These are phyloP conservation scores for Macroventuria anomochaeta DNA, from an alignment of 2,329 filamentous ascomycete species.

Conservation along the genomic window DNA sequence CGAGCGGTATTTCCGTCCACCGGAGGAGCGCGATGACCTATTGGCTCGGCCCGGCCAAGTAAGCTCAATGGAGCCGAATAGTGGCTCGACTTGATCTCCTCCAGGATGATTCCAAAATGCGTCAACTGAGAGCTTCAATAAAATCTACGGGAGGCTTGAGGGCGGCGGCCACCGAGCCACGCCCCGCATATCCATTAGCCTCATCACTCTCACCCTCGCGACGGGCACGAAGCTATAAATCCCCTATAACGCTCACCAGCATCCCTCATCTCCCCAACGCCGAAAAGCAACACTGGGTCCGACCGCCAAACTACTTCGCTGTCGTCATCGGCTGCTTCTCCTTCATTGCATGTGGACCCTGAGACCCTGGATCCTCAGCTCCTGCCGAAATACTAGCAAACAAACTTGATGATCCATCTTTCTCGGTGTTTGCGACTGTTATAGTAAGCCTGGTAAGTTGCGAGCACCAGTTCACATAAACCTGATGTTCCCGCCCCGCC, in stretches of 20 bases:
- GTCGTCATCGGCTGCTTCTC: constrained; percentile 18
- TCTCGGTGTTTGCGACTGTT: constrained; percentile 15
- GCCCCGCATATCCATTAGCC: constrained; percentile 19
- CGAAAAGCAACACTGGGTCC: constrained; percentile 22
- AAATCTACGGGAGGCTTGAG: constrained; percentile 25
- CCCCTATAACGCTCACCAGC: constrained; percentile 24
- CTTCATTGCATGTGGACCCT: constrained; percentile 19
- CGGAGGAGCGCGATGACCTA: constrained; percentile 16
- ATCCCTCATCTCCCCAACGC: constrained; percentile 19
- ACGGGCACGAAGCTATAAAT: constrained; percentile 36
- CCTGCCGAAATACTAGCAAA: constrained; percentile 5
- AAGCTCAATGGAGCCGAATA: constrained; percentile 30
- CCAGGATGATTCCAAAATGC: constrained; percentile 42
- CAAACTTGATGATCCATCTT: constrained; percentile 8
- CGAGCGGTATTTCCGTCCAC: constrained; percentile 18
- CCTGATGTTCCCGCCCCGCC: constrained; percentile 24
- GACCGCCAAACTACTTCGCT: constrained; percentile 13
- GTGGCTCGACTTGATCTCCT: constrained; percentile 42
- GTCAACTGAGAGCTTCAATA: constrained; percentile 38
- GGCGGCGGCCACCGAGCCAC: constrained; percentile 44
- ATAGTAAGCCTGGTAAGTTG: constrained; percentile 30
- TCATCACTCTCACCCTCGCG: background rate
- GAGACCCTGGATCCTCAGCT: constrained; percentile 16
- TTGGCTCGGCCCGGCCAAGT: constrained; percentile 35
- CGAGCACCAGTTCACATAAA: constrained; percentile 22